Evolutionary conservation across 768 basidiomycete genomes (phyloP).

Genomic region (Kockovaella imperatae): DNA sequence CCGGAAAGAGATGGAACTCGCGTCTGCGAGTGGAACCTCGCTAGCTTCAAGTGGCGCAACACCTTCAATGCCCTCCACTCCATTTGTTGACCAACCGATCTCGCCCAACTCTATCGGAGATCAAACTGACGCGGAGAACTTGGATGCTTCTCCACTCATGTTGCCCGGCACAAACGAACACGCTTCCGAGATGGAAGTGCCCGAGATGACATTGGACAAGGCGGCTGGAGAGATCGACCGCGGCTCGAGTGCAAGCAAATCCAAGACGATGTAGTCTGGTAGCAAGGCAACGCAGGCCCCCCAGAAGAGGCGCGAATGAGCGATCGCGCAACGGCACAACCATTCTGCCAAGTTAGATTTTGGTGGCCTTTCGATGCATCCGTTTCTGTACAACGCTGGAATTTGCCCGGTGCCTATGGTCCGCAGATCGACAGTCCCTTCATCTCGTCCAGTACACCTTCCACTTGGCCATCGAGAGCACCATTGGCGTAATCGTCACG

Average conservation of each 20-base stretch:
- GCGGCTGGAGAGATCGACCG: conserved; percentile 16
- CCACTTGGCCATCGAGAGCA: conserved; percentile 94
- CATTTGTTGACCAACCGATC: conserved; percentile 6
- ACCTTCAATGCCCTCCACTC: conserved; percentile 3
- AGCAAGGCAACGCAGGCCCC: no score
- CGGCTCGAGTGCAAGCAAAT: no score
- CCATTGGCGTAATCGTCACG: conserved; percentile 97
- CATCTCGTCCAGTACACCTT: conserved; percentile 95
- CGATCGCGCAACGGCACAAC: no score
- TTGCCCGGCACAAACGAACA: conserved; percentile 20
- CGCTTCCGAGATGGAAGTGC: conserved; percentile 21
- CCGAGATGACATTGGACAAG: conserved; percentile 23
- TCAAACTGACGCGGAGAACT: neutral
- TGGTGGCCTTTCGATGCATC: no score
- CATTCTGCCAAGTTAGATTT: no score
- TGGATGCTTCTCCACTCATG: conserved; percentile 28
- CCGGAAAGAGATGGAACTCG: conserved; percentile 78
- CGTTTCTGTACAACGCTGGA: neutral
- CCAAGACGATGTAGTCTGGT: no score
- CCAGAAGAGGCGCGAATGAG: no score
- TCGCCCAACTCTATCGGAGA: conserved; percentile 3
- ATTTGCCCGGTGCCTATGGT: conserved; percentile 8
- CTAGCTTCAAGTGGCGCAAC: conserved; percentile 10
- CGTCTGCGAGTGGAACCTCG: conserved; percentile 34
- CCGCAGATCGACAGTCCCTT: conserved; percentile 90